Evolutionary conservation across 2,329 filamentous ascomycete genomes (phyloP).

Genomic region (Xylaria sp.): DNA sequence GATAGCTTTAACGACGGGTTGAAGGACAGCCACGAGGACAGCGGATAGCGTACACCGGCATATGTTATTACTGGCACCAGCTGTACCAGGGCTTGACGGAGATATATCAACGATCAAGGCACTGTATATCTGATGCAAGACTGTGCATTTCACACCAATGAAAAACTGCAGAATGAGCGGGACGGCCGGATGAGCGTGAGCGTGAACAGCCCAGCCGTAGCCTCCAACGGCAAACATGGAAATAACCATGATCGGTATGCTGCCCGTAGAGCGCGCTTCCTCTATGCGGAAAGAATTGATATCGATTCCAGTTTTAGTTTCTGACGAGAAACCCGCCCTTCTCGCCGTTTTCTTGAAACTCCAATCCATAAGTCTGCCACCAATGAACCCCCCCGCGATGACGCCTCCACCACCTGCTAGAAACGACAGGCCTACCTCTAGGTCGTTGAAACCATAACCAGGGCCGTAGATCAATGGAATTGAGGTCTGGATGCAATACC

Average conservation of each 20-base stretch:
- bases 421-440: conserved; percentile 51
- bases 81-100: conserved; percentile 27
- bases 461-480: conserved; percentile 18
- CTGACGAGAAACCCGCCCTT: conserved; percentile 49
- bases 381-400: conserved; percentile 41
- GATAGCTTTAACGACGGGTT: conserved; percentile 38
- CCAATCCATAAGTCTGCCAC: conserved; percentile 57
- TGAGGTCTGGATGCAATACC: conserved; percentile 16
- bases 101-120: conserved; percentile 34
- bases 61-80: conserved; percentile 29
- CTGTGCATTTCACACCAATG: conserved; percentile 22
- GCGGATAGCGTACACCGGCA: conserved; percentile 28
- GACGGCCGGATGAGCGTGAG: conserved; percentile 25
- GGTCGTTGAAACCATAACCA: conserved; percentile 41
- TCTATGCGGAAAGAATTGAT: conserved; percentile 47
- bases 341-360: conserved; percentile 58
- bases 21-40: conserved; percentile 27
- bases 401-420: conserved; percentile 47
- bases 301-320: conserved; percentile 52
- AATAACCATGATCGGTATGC: conserved; percentile 23
- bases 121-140: conserved; percentile 26
- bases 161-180: conserved; percentile 31
- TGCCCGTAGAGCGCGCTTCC: conserved; percentile 29
- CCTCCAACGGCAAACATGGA: conserved; percentile 27
- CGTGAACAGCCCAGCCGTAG: conserved; percentile 37